phyloP scores from a whole-genome alignment of 1,139 yeast genomes.

The Yamadazyma blattariae region DNA sequence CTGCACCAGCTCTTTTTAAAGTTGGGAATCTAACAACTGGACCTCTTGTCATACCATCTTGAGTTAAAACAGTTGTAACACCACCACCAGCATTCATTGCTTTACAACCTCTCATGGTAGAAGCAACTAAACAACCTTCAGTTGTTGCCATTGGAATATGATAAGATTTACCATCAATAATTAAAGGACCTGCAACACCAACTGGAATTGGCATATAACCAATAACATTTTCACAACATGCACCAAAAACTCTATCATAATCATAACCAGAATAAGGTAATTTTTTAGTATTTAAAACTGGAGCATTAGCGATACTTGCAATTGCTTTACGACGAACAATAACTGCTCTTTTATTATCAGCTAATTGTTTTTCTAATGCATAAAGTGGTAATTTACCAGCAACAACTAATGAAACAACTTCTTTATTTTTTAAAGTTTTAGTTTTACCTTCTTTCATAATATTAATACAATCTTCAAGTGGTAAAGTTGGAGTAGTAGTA shows the following conservation, averaged over 20 bases:
- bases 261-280: conserved; percentile 85
- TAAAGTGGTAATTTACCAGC: conserved; percentile 84
- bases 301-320: conserved; percentile 78
- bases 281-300: conserved; percentile 66
- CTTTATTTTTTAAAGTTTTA: conserved; percentile 63
- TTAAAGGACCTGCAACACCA: conserved; percentile 96
- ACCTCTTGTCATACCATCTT: conserved; percentile 99
- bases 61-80: conserved; percentile 84
- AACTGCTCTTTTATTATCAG: conserved; percentile 88
- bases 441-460: conserved; percentile 72
- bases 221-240: conserved; percentile 97
- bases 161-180: conserved; percentile 81
- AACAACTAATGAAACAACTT: conserved; percentile 67
- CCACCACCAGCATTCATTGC: conserved; percentile 98
- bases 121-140: conserved; percentile 97
- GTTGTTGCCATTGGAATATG: conserved; percentile 99
- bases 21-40: conserved; percentile 92
- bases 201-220: conserved; percentile 96
- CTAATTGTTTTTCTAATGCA: conserved; percentile 89
- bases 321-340: conserved; percentile 88
- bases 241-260: conserved; percentile 95
- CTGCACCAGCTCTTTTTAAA: conserved; percentile 86
- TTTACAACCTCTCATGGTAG: conserved; percentile 98
- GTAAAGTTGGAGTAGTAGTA: background rate
- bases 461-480: conserved; percentile 56